These are phyloP conservation scores for Begonia fuchsioides DNA, from an alignment of 306 rosid species.

Conservation along the genomic window DNA sequence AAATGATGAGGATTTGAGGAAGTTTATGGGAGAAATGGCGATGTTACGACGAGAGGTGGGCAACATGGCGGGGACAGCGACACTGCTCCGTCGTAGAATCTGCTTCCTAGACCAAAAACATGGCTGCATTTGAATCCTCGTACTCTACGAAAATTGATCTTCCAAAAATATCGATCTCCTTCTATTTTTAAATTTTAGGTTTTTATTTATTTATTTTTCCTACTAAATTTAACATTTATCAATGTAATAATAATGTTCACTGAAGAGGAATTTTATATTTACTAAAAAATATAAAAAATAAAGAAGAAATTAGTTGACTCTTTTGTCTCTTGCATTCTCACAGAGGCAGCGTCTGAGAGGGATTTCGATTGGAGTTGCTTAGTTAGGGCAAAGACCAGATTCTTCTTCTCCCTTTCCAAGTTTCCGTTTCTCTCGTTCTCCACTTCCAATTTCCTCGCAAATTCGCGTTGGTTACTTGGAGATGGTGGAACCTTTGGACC, in stretches of 20 bases:
- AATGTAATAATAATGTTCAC: no score
- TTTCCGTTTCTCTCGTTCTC: slow-evolving; percentile 1
- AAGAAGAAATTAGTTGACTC: no score
- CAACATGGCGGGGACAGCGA: not conserved
- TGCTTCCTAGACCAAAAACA: not conserved
- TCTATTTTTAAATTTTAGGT: no score
- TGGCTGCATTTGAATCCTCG: no score
- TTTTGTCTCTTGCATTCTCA: not conserved
- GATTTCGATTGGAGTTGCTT: slow-evolving; percentile 5
- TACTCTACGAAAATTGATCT: no score
- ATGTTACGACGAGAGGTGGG: not conserved
- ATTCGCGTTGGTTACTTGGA: slow-evolving; percentile 3
- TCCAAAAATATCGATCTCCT: no score
- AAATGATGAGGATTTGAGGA: not conserved
- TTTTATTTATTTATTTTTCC: no score
- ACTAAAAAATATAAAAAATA: no score
- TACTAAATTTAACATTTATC: no score
- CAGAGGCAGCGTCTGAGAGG: not conserved
- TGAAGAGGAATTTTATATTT: no score
- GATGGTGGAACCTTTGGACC: slow-evolving; percentile 43
- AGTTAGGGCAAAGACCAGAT: slow-evolving; percentile 26
- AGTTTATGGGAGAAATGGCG: not conserved
- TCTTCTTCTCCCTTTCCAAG: slow-evolving; percentile 1
- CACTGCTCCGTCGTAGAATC: not conserved
- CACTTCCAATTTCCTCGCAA: not conserved